These are phyloP conservation scores for Leucaena leucocephala DNA, from an alignment of 306 rosid species.

Conservation along the genomic window DNA sequence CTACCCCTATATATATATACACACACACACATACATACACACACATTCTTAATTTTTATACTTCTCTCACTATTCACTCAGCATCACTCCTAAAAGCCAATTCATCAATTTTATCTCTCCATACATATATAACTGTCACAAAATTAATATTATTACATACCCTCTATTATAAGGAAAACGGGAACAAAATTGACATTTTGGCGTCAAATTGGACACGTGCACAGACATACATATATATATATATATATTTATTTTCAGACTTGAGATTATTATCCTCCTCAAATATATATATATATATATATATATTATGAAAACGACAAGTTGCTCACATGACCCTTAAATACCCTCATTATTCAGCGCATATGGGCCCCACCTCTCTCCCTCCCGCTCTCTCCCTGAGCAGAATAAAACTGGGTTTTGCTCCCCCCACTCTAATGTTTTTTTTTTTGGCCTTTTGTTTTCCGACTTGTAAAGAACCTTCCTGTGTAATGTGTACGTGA, in stretches of 20 bases:
- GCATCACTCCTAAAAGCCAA: too few species aligned
- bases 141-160: neutral
- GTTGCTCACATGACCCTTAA: constrained; percentile 68
- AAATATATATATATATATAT: too few species aligned
- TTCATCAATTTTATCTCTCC: too few species aligned
- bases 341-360: constrained; percentile 49
- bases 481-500: constrained; percentile 14
- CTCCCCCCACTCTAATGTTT: neutral
- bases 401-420: constrained; percentile 34
- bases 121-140: too few species aligned
- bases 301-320: constrained; percentile 55
- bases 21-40: too few species aligned
- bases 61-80: too few species aligned
- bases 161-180: neutral
- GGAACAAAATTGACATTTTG: constrained; percentile 25
- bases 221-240: too few species aligned
- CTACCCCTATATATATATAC: too few species aligned
- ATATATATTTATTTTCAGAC: too few species aligned
- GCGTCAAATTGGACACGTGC: constrained; percentile 13
- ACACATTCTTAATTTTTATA: too few species aligned
- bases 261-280: too few species aligned
- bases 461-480: constrained; percentile 46
- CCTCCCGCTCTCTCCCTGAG: neutral
- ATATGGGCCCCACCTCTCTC: constrained; percentile 49
- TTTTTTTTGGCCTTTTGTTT: constrained; percentile 32